phyloP scores from a whole-genome alignment of 1,284 basidiomycete species.

The Trichosporon coremiiforme region DNA sequence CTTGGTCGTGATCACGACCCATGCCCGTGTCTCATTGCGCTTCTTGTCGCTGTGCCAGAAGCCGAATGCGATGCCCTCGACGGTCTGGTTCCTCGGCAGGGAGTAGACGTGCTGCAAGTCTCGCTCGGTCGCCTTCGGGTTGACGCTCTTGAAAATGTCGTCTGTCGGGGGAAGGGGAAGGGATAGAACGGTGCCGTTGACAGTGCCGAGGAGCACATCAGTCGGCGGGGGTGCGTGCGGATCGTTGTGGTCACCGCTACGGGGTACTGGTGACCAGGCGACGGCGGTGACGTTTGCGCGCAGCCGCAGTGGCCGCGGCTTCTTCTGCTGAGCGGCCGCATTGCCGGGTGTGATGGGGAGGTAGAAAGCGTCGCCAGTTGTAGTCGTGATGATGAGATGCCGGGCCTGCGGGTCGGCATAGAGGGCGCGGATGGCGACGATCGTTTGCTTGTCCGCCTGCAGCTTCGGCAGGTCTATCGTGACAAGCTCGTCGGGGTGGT shows the following conservation, averaged over 20 bases:
- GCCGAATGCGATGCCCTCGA: conserved; percentile 81
- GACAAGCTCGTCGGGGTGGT: conserved; percentile 75
- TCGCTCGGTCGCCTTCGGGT: conserved; percentile 56
- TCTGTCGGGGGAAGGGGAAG: conserved; percentile 71
- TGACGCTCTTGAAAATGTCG: conserved; percentile 83
- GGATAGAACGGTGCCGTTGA: conserved; percentile 81
- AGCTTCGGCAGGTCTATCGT: conserved; percentile 69
- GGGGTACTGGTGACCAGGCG: conserved; percentile 78
- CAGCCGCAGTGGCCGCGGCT: conserved; percentile 76
- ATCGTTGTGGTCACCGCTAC: conserved; percentile 18
- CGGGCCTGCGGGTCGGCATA: conserved; percentile 90
- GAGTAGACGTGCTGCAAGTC: conserved; percentile 78
- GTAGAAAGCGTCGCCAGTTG: conserved; percentile 92
- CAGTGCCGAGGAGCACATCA: conserved; percentile 73
- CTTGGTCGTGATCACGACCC: conserved; percentile 80
- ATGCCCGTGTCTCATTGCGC: conserved; percentile 41
- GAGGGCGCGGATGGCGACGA: conserved; percentile 66
- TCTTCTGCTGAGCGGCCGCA: conserved; percentile 60
- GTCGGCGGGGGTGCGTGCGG: conserved; percentile 42
- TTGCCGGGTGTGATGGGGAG: conserved; percentile 61
- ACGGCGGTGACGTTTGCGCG: conserved; percentile 87
- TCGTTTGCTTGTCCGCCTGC: conserved; percentile 57
- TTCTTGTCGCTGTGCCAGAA: conserved; percentile 54
- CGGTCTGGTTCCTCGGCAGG: conserved; percentile 72
- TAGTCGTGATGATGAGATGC: conserved; percentile 83